Evolutionary conservation across 164 flowering plant species (phyloP), one percentile per base, ranked within the genome.

Genomic region (Malania oleifera): DNA sequence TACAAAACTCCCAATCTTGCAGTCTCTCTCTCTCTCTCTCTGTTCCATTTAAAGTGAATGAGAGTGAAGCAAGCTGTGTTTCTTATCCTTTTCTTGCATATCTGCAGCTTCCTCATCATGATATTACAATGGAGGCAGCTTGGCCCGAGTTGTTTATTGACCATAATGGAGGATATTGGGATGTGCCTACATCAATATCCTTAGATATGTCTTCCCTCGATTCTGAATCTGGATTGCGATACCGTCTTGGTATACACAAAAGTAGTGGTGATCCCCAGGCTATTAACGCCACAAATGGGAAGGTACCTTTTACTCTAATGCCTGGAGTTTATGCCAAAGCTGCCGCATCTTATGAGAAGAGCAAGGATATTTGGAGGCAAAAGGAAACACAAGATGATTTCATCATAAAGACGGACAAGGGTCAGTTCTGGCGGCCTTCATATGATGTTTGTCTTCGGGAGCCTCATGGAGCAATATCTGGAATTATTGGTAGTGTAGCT

Each of bases 81-180:
- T 7, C 23, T 40, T 12, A 54, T 52, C 41, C 20, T 60, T n/a
- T 50, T 39, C 23, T 26, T 62, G 64, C 60, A 34, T 52, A 31
- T 53, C 19, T 77, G 61, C 90, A 91, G 98, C 83, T 89, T 62
- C 83, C 83, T 57, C 3, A 68, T 26, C 98, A 91, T 73, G 91
- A 88, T 76, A 52, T 91, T 58, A 80, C 85, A 7, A 38, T 91
- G 29, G 90, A 91, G 69, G 98, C 98, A 22, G 92, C 87, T 38
- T 85, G 90, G 90, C 96, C 98, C 52, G 88, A 85, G 73, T 74
- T 91, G 28, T 91, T 80, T 48, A 57, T 91, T 31, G 95, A 89
- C 69, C 73, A 65, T 43, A 80, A 85, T 54, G 96, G 92, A 61
- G 47, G 67, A 62, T 91, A 88, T 59, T 91, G 98, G 98, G 79